Percentiles rank a stretch among this genome's conserved stretches.
These are phyloP conservation scores for Alternaria triticimaculans DNA, from an alignment of 2,329 filamentous ascomycete genomes.

Conservation along the genomic window DNA sequence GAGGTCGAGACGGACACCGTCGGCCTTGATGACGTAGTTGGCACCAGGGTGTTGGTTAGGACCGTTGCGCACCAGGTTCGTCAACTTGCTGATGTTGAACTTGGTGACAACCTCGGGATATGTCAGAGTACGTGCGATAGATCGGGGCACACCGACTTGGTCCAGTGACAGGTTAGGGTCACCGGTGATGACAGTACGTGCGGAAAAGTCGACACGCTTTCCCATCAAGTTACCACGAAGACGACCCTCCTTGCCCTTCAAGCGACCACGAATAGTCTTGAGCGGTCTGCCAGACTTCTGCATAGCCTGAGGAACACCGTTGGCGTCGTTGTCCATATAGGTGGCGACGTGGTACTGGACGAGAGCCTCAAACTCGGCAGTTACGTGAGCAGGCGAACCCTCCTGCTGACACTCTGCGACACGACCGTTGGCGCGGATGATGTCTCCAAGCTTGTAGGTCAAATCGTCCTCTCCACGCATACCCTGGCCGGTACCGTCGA, in stretches of 20 bases:
- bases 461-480: conserved; percentile 97
- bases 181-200: conserved; percentile 98
- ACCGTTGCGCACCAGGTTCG: conserved; percentile 87
- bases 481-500: conserved; percentile 91
- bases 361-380: conserved; percentile 86
- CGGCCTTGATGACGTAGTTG: conserved; percentile 92
- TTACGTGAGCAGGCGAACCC: conserved; percentile 89
- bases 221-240: conserved; percentile 99
- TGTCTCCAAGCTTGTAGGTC: conserved; percentile 98
- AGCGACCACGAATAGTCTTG: conserved; percentile 92
- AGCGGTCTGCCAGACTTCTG: conserved; percentile 97
- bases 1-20: conserved; percentile 92
- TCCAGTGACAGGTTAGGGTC: conserved; percentile 96
- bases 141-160: conserved; percentile 94
- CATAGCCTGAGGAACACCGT: conserved; percentile 88
- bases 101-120: conserved; percentile 98
- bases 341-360: conserved; percentile 98
- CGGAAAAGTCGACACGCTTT: conserved; percentile 94
- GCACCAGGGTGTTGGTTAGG: conserved; percentile 95
- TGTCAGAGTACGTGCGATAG: conserved; percentile 89
- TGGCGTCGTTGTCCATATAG: conserved; percentile 99
- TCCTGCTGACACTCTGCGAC: conserved; percentile 90
- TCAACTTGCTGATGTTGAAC: conserved; percentile 95
- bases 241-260: conserved; percentile 99
- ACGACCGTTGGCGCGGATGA: conserved; percentile 96